Percentiles rank a stretch among this genome's conserved stretches.
Evolutionary conservation across 2,329 filamentous ascomycete species (phyloP).

Genomic region (Cadophora sp.): DNA sequence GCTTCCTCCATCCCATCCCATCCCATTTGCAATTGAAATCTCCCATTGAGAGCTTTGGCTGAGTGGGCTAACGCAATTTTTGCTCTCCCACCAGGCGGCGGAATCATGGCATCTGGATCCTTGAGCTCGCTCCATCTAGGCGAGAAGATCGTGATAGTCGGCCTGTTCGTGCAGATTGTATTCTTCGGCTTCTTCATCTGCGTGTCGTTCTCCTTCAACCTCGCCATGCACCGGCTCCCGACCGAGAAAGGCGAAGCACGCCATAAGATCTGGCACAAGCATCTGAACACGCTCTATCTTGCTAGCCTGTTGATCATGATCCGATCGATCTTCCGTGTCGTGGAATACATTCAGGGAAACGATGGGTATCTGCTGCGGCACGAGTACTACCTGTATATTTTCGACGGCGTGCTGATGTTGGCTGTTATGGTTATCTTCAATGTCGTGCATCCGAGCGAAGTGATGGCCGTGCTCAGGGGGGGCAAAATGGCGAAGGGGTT

Average conservation of each 20-base stretch:
- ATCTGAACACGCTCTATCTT: slow-evolving; percentile 50
- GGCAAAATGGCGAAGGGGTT: not conserved
- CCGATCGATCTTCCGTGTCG: slow-evolving; percentile 54
- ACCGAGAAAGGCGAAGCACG: slow-evolving; percentile 17
- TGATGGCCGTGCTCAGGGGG: slow-evolving; percentile 22
- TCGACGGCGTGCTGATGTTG: slow-evolving; percentile 54
- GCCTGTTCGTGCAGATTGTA: slow-evolving; percentile 56
- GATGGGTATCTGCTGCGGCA: slow-evolving; percentile 51
- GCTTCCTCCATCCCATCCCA: too few species aligned
- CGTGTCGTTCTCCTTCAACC: slow-evolving; percentile 25
- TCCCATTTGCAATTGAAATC: too few species aligned
- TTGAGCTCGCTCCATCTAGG: slow-evolving; percentile 45
- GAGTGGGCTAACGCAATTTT: too few species aligned
- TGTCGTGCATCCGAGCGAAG: slow-evolving; percentile 45
- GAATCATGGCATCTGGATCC: slow-evolving; percentile 26
- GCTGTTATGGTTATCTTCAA: slow-evolving; percentile 47
- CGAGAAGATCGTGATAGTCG: slow-evolving; percentile 52
- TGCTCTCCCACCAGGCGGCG: slow-evolving; percentile 33
- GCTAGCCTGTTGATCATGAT: slow-evolving; percentile 54
- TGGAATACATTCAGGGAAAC: slow-evolving; percentile 55
- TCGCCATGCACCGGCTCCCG: slow-evolving; percentile 22
- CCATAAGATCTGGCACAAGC: slow-evolving; percentile 39
- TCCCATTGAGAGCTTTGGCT: too few species aligned
- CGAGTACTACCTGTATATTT: slow-evolving; percentile 54
- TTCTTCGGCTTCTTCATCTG: slow-evolving; percentile 48